These are phyloP conservation scores for Leccinum angustisporum DNA, from an alignment of 1,284 basidiomycete genomes.

Conservation along the genomic window DNA sequence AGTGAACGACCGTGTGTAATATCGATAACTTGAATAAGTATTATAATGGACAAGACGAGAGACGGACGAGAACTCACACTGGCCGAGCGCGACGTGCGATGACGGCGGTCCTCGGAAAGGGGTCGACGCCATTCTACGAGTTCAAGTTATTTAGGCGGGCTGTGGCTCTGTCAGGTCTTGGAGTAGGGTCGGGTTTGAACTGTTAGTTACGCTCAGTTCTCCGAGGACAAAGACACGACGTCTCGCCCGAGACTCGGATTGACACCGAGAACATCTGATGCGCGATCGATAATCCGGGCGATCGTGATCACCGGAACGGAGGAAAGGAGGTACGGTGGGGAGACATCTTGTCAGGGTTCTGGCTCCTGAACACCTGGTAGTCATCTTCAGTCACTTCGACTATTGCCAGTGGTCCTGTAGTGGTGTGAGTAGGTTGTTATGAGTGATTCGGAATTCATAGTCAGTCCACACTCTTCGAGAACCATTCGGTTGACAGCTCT, in stretches of 20 bases:
- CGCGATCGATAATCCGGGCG: slow-evolving; percentile 31
- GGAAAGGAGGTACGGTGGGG: slow-evolving; percentile 12
- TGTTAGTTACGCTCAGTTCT: slow-evolving; percentile 6
- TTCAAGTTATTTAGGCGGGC: too few species aligned
- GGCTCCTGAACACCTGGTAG: slow-evolving; percentile 13
- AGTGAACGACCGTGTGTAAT: slow-evolving; percentile 15
- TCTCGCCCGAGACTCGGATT: slow-evolving; percentile 4
- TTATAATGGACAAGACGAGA: background rate
- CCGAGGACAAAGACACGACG: slow-evolving; percentile 17
- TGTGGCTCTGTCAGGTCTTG: background rate
- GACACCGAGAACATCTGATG: slow-evolving; percentile 28
- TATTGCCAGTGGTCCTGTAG: slow-evolving; percentile 15
- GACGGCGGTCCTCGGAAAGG: slow-evolving; percentile 26
- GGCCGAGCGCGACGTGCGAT: too few species aligned
- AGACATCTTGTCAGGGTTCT: too few species aligned
- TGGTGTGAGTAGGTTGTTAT: slow-evolving; percentile 14
- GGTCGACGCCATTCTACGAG: too few species aligned
- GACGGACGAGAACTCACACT: slow-evolving; percentile 4
- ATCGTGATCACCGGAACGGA: slow-evolving; percentile 38
- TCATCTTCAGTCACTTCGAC: slow-evolving; percentile 30
- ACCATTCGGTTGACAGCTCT: slow-evolving; percentile 59
- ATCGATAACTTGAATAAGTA: slow-evolving; percentile 19
- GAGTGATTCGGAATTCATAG: slow-evolving; percentile 34
- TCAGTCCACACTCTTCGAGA: slow-evolving; percentile 51
- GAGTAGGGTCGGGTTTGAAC: slow-evolving; percentile 15